phyloP scores from a whole-genome alignment of 2,329 filamentous ascomycete species.

The Cladosporium sp. region DNA sequence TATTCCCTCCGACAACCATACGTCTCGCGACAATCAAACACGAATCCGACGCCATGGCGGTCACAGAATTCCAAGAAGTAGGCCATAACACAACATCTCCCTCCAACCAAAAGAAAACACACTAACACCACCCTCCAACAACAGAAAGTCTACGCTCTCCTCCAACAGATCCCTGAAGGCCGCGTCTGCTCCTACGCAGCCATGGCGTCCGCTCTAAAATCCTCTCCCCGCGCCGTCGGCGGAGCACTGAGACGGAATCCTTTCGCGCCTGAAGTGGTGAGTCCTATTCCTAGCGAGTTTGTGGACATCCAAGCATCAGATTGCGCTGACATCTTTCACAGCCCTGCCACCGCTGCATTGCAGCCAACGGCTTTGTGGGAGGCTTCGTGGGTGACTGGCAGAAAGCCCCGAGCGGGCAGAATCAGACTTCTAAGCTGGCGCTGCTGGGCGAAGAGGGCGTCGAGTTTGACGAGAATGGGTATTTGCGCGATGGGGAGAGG shows the following conservation, averaged over 20 bases:
- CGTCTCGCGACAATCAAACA: not conserved
- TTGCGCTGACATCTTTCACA: not conserved
- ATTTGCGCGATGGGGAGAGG: slow-evolving; percentile 51
- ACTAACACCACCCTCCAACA: not conserved
- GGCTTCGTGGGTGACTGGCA: slow-evolving; percentile 70
- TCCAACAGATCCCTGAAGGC: slow-evolving; percentile 75
- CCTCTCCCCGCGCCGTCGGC: slow-evolving; percentile 74
- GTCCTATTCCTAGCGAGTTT: slow-evolving; percentile 50
- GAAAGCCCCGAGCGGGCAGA: slow-evolving; percentile 60
- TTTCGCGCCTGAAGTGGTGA: slow-evolving; percentile 76
- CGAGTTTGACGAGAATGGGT: slow-evolving; percentile 60
- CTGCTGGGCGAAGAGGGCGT: slow-evolving; percentile 66
- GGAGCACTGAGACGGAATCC: slow-evolving; percentile 76
- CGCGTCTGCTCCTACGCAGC: slow-evolving; percentile 76
- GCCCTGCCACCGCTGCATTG: slow-evolving; percentile 12
- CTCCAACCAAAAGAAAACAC: not conserved
- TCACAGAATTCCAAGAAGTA: slow-evolving; percentile 17
- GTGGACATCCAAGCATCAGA: slow-evolving; percentile 49
- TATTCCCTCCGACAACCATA: not conserved
- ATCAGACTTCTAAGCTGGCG: slow-evolving; percentile 63
- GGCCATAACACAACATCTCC: not conserved
- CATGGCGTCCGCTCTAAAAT: slow-evolving; percentile 65
- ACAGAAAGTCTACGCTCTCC: slow-evolving; percentile 61
- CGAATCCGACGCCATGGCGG: not conserved
- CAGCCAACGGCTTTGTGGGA: slow-evolving; percentile 49